Conservation (phyloP, 805 yeast species). For the Candida oleophila region DNA sequence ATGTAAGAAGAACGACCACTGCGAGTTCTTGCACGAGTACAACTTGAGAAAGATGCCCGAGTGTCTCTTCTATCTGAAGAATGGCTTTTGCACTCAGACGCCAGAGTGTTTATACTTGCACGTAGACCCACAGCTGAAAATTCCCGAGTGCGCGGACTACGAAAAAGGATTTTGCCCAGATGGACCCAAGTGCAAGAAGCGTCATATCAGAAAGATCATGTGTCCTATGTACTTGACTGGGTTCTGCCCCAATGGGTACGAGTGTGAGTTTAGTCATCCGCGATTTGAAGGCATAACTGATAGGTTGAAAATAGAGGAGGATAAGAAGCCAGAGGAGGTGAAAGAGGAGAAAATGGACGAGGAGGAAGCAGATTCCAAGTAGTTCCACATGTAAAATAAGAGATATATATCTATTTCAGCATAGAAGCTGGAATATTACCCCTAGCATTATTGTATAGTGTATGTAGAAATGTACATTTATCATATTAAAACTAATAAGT, state of each 20-base stretch:
- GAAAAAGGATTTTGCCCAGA: conserved; percentile 87
- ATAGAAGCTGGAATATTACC: too few relatives aligned
- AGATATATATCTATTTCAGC: neutral
- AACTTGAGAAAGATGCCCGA: conserved; percentile 95
- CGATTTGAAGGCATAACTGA: conserved; percentile 53
- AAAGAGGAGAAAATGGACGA: conserved; percentile 6
- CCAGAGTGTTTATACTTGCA: conserved; percentile 94
- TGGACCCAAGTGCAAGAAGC: conserved; percentile 80
- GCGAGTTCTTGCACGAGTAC: conserved; percentile 95
- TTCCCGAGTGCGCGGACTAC: conserved; percentile 86
- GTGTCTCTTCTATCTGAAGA: conserved; percentile 81
- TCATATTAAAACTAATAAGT: too few relatives aligned
- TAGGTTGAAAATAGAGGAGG: conserved; percentile 44
- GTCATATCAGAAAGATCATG: conserved; percentile 73
- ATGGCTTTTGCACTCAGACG: conserved; percentile 84
- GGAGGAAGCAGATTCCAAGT: conserved; percentile 1
- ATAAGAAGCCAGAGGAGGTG: conserved; percentile 28
- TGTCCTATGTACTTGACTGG: conserved; percentile 87
- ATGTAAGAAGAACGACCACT: conserved; percentile 93
- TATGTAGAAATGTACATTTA: too few relatives aligned
- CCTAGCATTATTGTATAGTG: neutral
- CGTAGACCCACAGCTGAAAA: conserved; percentile 81
- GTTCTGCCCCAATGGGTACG: conserved; percentile 87
- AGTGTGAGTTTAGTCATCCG: conserved; percentile 82
- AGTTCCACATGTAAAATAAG: too few relatives aligned